Percentiles rank a stretch among this genome's conserved stretches.
Conservation (phyloP, 78 protist species). For the Isochrysis galbana region DNA sequence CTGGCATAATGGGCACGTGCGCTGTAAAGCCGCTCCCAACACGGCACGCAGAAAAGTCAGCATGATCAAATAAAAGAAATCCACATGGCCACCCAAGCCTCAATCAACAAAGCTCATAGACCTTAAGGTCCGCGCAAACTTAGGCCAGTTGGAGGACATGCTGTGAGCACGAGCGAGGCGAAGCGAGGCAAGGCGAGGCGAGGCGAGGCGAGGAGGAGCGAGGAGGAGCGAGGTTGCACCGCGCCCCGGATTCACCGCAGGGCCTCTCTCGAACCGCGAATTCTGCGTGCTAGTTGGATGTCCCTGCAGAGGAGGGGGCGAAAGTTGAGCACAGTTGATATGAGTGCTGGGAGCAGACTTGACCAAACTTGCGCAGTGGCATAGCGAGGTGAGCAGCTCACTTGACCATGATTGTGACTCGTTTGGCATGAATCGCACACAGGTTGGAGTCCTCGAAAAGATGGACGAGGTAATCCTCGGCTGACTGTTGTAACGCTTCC, state of each 20-base stretch:
- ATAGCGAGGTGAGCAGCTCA: neutral
- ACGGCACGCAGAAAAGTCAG: no score
- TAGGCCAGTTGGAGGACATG: no score
- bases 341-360: neutral
- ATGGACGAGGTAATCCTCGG: constrained; percentile 92
- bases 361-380: neutral
- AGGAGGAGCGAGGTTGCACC: neutral
- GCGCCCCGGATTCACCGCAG: neutral
- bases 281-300: neutral
- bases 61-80: no score
- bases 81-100: neutral
- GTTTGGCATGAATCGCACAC: no score
- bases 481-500: constrained; percentile 91
- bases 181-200: no score
- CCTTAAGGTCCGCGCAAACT: no score
- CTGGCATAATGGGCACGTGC: no score
- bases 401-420: constrained; percentile 12
- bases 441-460: constrained; percentile 88
- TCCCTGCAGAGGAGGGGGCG: neutral
- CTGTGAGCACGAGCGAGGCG: no score
- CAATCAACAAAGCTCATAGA: neutral
- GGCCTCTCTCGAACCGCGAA: neutral
- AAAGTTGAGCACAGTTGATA: neutral
- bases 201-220: no score
- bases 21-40: no score